Percentiles rank a stretch among this genome's conserved stretches.
phyloP scores from a whole-genome alignment of 1,284 basidiomycete genomes.

The Sphagnurus paluster region DNA sequence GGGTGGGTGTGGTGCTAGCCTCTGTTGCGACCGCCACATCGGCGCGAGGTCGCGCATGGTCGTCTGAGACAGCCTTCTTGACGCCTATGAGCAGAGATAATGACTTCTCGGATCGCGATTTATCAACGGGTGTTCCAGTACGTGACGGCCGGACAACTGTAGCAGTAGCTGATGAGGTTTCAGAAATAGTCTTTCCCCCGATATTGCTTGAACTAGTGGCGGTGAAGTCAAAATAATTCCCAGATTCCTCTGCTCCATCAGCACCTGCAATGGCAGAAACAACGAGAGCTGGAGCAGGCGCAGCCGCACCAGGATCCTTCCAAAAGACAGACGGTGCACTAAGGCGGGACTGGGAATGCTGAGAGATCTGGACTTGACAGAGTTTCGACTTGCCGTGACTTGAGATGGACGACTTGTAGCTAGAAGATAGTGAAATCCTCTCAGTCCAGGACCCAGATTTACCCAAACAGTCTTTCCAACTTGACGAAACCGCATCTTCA shows the following conservation, averaged over 20 bases:
- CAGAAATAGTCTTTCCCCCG: constrained; percentile 25
- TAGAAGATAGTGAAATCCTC: constrained; percentile 34
- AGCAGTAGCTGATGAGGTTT: constrained; percentile 40
- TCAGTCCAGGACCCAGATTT: constrained; percentile 37
- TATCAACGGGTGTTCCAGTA: constrained; percentile 31
- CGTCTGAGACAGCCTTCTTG: constrained; percentile 24
- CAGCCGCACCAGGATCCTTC: constrained; percentile 51
- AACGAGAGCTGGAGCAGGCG: constrained; percentile 49
- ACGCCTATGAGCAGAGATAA: constrained; percentile 24
- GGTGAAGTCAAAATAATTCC: constrained; percentile 34
- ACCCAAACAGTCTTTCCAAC: constrained; percentile 33
- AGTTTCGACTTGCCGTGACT: constrained; percentile 27
- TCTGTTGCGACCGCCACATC: constrained; percentile 1
- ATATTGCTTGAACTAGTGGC: constrained; percentile 6
- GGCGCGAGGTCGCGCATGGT: constrained; percentile 8
- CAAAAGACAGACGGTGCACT: constrained; percentile 38
- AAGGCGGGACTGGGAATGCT: constrained; percentile 37
- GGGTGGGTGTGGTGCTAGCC: neutral
- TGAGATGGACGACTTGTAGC: constrained; percentile 34
- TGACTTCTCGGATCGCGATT: constrained; percentile 20
- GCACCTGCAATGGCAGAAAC: constrained; percentile 46
- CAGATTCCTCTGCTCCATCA: constrained; percentile 35
- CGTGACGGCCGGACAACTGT: constrained; percentile 41
- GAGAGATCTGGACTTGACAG: constrained; percentile 21
- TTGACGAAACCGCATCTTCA: constrained; percentile 32